phyloP scores from a whole-genome alignment of 2,329 filamentous ascomycete genomes.

The Alternaria gaisen region DNA sequence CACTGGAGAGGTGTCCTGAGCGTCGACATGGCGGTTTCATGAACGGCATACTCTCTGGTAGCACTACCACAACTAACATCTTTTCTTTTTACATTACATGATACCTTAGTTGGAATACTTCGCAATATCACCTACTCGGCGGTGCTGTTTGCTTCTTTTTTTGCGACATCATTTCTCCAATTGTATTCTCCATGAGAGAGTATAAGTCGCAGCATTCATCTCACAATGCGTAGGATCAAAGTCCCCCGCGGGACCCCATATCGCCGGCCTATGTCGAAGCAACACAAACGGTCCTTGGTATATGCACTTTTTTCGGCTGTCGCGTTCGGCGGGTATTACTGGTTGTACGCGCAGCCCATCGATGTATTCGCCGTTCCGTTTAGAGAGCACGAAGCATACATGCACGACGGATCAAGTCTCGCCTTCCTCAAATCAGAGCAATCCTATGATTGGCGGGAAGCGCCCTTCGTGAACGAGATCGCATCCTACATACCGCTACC shows the following conservation, averaged over 20 bases:
- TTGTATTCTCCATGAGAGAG: conserved; percentile 14
- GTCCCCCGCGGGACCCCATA: conserved; percentile 31
- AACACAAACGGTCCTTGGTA: conserved; percentile 39
- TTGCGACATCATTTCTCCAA: neutral
- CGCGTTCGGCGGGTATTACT: conserved; percentile 40
- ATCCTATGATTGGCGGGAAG: conserved; percentile 54
- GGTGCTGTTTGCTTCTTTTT: conserved; percentile 1
- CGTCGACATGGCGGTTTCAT: conserved; percentile 13
- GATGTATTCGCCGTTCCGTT: conserved; percentile 44
- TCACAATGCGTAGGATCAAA: conserved; percentile 44
- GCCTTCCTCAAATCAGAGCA: conserved; percentile 27
- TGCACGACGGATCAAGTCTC: conserved; percentile 38
- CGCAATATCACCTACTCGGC: neutral
- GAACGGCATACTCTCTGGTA: conserved; percentile 3
- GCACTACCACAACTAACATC: conserved; percentile 1
- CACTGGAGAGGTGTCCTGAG: conserved; percentile 26
- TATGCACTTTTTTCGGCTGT: conserved; percentile 36
- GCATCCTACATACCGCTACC: conserved; percentile 50
- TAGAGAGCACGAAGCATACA: conserved; percentile 39
- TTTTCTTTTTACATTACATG: conserved; percentile 3
- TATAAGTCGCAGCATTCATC: neutral
- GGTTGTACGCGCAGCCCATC: conserved; percentile 38
- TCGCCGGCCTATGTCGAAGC: conserved; percentile 41
- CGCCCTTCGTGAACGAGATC: conserved; percentile 52
- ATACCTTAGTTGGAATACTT: neutral